Percentiles rank a stretch among this genome's conserved stretches.
These are phyloP conservation scores for Paramecium sexaurelia DNA, from an alignment of 73 alveolate genomes.

Conservation along the genomic window DNA sequence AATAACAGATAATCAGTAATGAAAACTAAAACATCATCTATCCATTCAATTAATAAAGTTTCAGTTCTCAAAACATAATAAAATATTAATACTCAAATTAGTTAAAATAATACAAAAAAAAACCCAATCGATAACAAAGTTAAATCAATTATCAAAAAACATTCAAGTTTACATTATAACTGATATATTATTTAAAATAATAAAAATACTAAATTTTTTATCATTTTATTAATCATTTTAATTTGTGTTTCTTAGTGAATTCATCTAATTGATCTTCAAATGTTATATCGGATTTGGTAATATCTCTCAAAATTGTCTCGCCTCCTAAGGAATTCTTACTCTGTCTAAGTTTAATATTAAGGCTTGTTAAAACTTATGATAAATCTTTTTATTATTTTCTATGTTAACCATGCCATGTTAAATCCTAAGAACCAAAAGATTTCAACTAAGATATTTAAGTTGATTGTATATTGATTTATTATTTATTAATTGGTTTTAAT, in stretches of 20 bases:
- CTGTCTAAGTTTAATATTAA: not conserved
- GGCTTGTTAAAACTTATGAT: constrained; percentile 7
- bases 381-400: constrained; percentile 31
- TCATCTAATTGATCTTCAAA: constrained; percentile 57
- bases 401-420: constrained; percentile 12
- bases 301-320: not conserved
- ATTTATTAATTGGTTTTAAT: not conserved
- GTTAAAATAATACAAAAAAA: not conserved
- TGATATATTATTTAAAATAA: not conserved
- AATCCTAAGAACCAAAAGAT: not conserved
- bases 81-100: not conserved
- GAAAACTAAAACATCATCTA: constrained; percentile 28
- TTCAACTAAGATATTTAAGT: not conserved
- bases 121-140: not conserved
- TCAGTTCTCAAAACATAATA: not conserved
- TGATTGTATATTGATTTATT: not conserved
- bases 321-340: constrained; percentile 42
- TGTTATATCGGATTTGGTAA: constrained; percentile 46
- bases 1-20: not conserved
- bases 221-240: not conserved
- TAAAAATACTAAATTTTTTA: not conserved
- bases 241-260: constrained; percentile 51
- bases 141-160: constrained; percentile 23
- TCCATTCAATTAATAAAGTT: constrained; percentile 9
- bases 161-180: constrained; percentile 37